Evolutionary conservation across 2,329 filamentous ascomycete genomes (phyloP), one percentile per base, ranked within the genome.

Genomic region (Huntiella abstrusa): DNA sequence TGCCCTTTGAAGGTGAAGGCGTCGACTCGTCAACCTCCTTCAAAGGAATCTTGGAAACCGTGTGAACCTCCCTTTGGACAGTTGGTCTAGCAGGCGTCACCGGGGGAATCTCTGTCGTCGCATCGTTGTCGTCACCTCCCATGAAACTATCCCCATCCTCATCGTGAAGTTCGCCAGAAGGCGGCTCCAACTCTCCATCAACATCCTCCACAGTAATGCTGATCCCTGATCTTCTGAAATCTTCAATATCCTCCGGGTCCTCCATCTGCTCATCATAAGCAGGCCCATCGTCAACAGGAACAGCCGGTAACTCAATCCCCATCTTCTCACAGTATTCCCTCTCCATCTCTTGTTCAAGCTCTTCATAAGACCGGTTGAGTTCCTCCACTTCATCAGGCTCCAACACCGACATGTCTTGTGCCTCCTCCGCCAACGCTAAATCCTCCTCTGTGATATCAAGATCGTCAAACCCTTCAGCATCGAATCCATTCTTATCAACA

Each of bases 21-120:
- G 71, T 63, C 55, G 70, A 62, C 56, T 81, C 60, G 54, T 74
- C 79, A 17, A 77, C 76, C 3, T 75, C 66, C 59, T 83, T 84
- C 36, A 87, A 62, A 1, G 82, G 81, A 4, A 87, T 75, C 60
- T 86, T 87, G 19, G 79, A 82, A 0, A 83, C 76, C 0, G 83
- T 87, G 58, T 82, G 74, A 51, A 80, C 73, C 2, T 56, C 53
- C 47, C 67, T 66, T n/a, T 59, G 62, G n/a, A 66, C 55, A 0
- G 62, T 60, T 8, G 22, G 22, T 12, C 73, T 69, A 43, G 68
- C 62, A 0, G 78, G 78, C 1, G 78, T 82, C 5, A 66, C 61
- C 1, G 72, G 73, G 2, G 59, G 57, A 1, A 63, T 58, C 36
- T 47, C 56, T 33, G 49, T 57, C 11, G 43, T 48, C 33, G 33